phyloP scores from a whole-genome alignment of 192 early-diverging fungal genomes.

The Coemansia interrupta region DNA sequence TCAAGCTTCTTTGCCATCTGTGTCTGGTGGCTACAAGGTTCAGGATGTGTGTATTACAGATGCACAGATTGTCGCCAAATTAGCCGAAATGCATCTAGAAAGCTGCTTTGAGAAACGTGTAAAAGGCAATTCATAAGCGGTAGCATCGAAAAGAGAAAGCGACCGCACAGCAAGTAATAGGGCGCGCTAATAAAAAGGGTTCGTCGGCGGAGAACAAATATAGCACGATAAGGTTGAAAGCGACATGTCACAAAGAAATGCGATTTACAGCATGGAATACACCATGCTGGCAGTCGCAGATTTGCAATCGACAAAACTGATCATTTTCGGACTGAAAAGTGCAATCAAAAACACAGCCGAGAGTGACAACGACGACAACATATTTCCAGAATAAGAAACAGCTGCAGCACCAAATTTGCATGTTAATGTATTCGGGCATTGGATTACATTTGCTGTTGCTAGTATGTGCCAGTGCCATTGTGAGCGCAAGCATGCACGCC shows the following conservation, averaged over 20 bases:
- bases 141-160: too few species aligned
- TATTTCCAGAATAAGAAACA: too few species aligned
- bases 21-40: constrained; percentile 61
- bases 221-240: too few species aligned
- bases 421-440: neutral
- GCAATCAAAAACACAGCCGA: neutral
- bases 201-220: too few species aligned
- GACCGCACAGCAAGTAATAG: too few species aligned
- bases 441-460: too few species aligned
- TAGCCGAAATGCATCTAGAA: neutral
- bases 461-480: neutral
- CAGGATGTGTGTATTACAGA: neutral
- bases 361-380: neutral
- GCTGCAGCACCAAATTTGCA: too few species aligned
- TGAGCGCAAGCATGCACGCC: neutral
- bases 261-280: neutral
- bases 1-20: constrained; percentile 76
- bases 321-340: neutral
- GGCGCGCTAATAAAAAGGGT: neutral
- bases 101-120: too few species aligned
- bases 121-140: too few species aligned
- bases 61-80: neutral
- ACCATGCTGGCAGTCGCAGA: too few species aligned
- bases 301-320: neutral
- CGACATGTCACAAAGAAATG: too few species aligned